These are phyloP conservation scores for Penicillium cosmopolitanum DNA, from an alignment of 495 filamentous ascomycete species.

Conservation along the genomic window DNA sequence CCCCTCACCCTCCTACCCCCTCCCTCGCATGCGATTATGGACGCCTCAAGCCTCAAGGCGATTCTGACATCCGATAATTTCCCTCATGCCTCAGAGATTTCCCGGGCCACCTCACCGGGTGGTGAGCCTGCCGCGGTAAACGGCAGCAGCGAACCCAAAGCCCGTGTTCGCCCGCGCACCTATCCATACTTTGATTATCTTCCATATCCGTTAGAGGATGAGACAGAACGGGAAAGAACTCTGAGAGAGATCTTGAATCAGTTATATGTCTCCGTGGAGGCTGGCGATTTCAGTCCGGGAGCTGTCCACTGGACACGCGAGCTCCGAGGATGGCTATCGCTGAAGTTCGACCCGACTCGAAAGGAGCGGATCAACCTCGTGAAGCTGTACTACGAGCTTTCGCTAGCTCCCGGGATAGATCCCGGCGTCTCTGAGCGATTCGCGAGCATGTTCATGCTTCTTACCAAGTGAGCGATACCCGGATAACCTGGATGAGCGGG, in stretches of 20 bases:
- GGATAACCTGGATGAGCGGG: constrained; percentile 1
- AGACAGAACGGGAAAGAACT: constrained; percentile 69
- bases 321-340: constrained; percentile 88
- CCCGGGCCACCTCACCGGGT: constrained; percentile 69
- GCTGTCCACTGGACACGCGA: constrained; percentile 97
- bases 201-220: constrained; percentile 83
- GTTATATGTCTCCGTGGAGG: constrained; percentile 86
- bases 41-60: constrained; percentile 40
- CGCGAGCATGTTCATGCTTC: constrained; percentile 90
- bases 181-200: constrained; percentile 90
- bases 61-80: constrained; percentile 53
- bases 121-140: constrained; percentile 59
- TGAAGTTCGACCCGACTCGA: constrained; percentile 94
- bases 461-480: constrained; percentile 75
- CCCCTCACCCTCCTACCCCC: constrained; percentile 11
- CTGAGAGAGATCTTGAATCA: constrained; percentile 86
- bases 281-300: constrained; percentile 91
- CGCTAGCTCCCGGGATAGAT: constrained; percentile 89
- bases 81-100: constrained; percentile 54
- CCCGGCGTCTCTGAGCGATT: constrained; percentile 82
- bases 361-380: constrained; percentile 81
- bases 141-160: constrained; percentile 56
- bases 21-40: constrained; percentile 40
- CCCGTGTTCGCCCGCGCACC: constrained; percentile 82
- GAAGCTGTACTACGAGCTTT: constrained; percentile 91